phyloP scores from a whole-genome alignment of 495 filamentous ascomycete genomes.

The Talaromyces liani region DNA sequence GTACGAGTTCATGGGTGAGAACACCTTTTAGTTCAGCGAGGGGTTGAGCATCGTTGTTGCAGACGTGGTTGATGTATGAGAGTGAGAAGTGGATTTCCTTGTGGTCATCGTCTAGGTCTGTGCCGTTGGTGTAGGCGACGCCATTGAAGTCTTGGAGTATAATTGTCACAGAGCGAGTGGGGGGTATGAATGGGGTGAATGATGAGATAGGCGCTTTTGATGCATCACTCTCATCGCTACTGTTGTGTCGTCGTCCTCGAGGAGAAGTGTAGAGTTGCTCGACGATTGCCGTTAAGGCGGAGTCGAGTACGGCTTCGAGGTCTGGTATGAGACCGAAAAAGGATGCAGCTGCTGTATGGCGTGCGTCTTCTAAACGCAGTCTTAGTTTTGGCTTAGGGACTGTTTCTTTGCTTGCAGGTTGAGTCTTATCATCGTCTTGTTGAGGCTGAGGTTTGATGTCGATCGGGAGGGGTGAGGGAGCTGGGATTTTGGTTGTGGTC shows the following conservation, averaged over 20 bases:
- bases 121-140: conserved; percentile 83
- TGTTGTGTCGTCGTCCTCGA: conserved; percentile 14
- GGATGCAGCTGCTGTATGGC: conserved; percentile 49
- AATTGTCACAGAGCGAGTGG: conserved; percentile 77
- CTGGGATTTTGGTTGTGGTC: not conserved
- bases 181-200: conserved; percentile 34
- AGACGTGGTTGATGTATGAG: conserved; percentile 54
- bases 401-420: not conserved
- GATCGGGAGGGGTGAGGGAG: conserved; percentile 4
- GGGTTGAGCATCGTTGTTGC: conserved; percentile 30
- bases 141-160: conserved; percentile 71
- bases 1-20: conserved; percentile 86
- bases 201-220: conserved; percentile 5
- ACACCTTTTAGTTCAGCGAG: conserved; percentile 72
- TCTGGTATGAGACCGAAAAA: conserved; percentile 57
- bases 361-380: conserved; percentile 63
- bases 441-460: not conserved
- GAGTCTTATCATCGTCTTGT: not conserved
- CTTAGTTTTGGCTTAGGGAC: conserved; percentile 56
- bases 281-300: conserved; percentile 58
- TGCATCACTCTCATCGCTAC: not conserved
- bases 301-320: conserved; percentile 47
- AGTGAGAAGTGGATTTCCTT: conserved; percentile 92
- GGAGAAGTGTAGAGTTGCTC: conserved; percentile 51
- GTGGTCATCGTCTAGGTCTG: conserved; percentile 76